Base-by-base conservation (phyloP, 352 stramenopile genomes). In the Globisporangium heterothallicum region DNA sequence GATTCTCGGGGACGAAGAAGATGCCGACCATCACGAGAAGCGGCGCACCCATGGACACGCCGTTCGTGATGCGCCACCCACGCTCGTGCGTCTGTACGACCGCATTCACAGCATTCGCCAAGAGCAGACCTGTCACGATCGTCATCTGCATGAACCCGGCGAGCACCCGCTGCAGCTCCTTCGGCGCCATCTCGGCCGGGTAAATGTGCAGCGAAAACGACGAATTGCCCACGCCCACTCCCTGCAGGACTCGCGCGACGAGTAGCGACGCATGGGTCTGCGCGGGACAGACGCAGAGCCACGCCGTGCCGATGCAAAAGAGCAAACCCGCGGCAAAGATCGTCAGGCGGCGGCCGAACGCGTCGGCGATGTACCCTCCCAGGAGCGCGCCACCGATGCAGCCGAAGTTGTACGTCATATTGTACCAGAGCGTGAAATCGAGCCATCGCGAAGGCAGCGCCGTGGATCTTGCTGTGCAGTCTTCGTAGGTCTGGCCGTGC, bases 21-120 rank as follows among this genome's bases (percentile, higher is more conserved):
- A 74, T 63, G 36, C 59, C 61, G 24, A 59, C 14, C 54, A 72
- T 63, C 18, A 76, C 64, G 18, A 71, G 41, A 7, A 70, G 46
- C 1, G 63, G 58, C 13, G 59, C 52, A 4, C 54, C 40, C 41
- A 69, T 61, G 4, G 53, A 53, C 41, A 70, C 52, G 25, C 48
- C 58, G 45, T 70, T 70, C 2, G 63, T 66, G n/a, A 47, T 56
- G 27, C 63, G 63, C 63, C 54, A 71, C 7, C 63, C 54, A 9
- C 55, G 24, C 24, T 53, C 40, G 0, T 45, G n/a, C 30, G 66
- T 49, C 55, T 68, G 44, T 18, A 67, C 51, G 34, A 56, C 51
- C 41, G 56, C 58, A 44, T 71, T 71, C 12, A 71, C 45, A 13
- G 53, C 44, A 29, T 49, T 65, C 24, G 58, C 58, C 2, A 75